Percentiles rank a stretch among this genome's conserved stretches.
Conservation (phyloP, 768 basidiomycete genomes). For the Nidula microcarpa region DNA sequence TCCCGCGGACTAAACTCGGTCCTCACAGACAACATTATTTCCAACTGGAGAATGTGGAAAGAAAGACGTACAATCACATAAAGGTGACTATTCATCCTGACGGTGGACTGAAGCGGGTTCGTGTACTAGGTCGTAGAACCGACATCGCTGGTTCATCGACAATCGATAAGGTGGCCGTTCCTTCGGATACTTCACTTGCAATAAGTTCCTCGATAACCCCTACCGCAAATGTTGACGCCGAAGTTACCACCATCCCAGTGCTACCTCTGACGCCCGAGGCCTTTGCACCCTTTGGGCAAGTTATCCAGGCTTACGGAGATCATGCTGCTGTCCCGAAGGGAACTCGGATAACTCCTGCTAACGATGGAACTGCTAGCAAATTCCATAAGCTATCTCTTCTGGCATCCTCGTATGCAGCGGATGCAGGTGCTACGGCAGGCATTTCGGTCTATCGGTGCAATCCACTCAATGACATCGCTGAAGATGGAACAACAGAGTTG, state of each 20-base stretch:
- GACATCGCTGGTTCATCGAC: slow-evolving; percentile 4
- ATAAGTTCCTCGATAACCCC: neutral
- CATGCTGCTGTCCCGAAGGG: slow-evolving; percentile 63
- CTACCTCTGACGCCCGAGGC: slow-evolving; percentile 79
- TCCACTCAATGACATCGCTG: slow-evolving; percentile 39
- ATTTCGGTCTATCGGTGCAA: slow-evolving; percentile 86
- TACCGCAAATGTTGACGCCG: neutral
- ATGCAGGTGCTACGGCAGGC: slow-evolving; percentile 53
- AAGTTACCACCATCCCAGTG: slow-evolving; percentile 40
- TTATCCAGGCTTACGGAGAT: slow-evolving; percentile 84
- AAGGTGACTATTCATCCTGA: slow-evolving; percentile 90
- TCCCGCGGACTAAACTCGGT: slow-evolving; percentile 77
- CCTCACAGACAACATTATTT: slow-evolving; percentile 90
- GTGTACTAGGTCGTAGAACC: slow-evolving; percentile 65
- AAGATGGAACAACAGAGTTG: slow-evolving; percentile 52
- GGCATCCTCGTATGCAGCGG: slow-evolving; percentile 59
- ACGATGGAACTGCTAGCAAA: slow-evolving; percentile 87
- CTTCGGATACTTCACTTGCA: neutral
- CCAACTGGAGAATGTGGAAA: slow-evolving; percentile 67
- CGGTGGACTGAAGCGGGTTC: slow-evolving; percentile 92
- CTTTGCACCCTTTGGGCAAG: slow-evolving; percentile 86
- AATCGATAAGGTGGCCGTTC: neutral
- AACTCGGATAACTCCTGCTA: slow-evolving; percentile 75
- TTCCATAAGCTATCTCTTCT: slow-evolving; percentile 88
- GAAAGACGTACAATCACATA: slow-evolving; percentile 72